Base-by-base conservation (phyloP, 352 stramenopile species). In the Pythium utonaiense region DNA sequence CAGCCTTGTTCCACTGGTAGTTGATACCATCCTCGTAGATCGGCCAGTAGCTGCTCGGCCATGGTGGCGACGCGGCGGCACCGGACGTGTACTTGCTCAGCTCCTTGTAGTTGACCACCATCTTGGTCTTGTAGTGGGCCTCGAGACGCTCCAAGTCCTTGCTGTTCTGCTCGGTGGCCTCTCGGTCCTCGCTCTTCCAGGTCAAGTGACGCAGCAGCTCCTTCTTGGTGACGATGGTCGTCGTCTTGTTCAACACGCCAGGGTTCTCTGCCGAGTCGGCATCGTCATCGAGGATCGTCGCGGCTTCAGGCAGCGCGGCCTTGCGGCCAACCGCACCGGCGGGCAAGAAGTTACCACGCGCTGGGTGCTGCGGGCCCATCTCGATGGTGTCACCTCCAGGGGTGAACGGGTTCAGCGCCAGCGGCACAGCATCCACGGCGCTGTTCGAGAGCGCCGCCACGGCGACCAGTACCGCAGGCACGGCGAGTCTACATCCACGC, bases 1-100 rank as follows among this genome's bases (percentile, higher is more conserved):
- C 28, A 0, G 48, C 28, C 8, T 8, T 16, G 25, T 42, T 27
- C 58, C 77, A 76, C 7, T 67, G 57, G 59, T 67, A 53, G 69
- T 89, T 87, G 71, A 89, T 89, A 47, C 77, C 71, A 67, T 89
- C 79, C 33, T 75, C 60, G 66, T 81, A 87, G 30, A 62, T 71
- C 3, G 79, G 77, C 77, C 79, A 89, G 75, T 89, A 89, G 65
- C 71, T 81, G 62, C 48, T 58, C 0, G 61, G 52, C 55, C 44
- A 57, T 41, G 63, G 57, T 3, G 22, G 27, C 4, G 63, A 41
- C 13, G 22, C 36, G 42, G 55, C 48, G 19, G 27, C 34, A 22
- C 13, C n/a, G n/a, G 30, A 48, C 31, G 24, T 14, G 28, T 70
- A 70, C 30, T 58, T 24, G 33, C 65, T 53, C 41, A 36, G 42